These are phyloP conservation scores for Calonectria leucothoes DNA, from an alignment of 2,329 filamentous ascomycete species.

Conservation along the genomic window DNA sequence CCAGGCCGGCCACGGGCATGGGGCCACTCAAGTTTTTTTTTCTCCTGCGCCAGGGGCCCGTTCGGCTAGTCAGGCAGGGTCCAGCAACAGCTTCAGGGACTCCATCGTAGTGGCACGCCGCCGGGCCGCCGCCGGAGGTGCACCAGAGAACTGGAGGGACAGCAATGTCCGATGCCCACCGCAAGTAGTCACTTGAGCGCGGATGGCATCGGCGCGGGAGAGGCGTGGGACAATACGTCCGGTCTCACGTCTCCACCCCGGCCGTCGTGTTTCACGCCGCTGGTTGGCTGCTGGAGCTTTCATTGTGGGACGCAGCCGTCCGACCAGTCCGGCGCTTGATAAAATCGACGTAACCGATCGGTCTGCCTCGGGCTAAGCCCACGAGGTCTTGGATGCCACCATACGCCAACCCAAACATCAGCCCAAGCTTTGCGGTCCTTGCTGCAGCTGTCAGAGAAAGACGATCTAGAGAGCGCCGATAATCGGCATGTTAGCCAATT, in stretches of 20 bases:
- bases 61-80: background rate
- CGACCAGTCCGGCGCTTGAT: slow-evolving; percentile 57
- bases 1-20: background rate
- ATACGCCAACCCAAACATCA: slow-evolving; percentile 83
- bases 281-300: slow-evolving; percentile 25
- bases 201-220: slow-evolving; percentile 29
- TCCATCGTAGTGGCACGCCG: background rate
- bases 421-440: slow-evolving; percentile 81
- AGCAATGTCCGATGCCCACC: background rate
- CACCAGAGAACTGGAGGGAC: background rate
- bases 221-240: slow-evolving; percentile 20
- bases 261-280: slow-evolving; percentile 22
- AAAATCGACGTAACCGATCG: slow-evolving; percentile 80
- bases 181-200: slow-evolving; percentile 21
- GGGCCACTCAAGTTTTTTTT: background rate
- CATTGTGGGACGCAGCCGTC: slow-evolving; percentile 22
- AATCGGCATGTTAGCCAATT: slow-evolving; percentile 43
- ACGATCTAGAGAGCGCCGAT: slow-evolving; percentile 67
- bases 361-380: slow-evolving; percentile 75
- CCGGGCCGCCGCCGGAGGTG: slow-evolving; percentile 9
- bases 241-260: slow-evolving; percentile 16
- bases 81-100: background rate
- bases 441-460: slow-evolving; percentile 83
- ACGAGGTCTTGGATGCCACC: slow-evolving; percentile 84
- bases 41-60: background rate